Evolutionary conservation across 2,329 filamentous ascomycete species (phyloP), one percentile per base, ranked within the genome.

Genomic region (Dactylellina haptotyla): DNA sequence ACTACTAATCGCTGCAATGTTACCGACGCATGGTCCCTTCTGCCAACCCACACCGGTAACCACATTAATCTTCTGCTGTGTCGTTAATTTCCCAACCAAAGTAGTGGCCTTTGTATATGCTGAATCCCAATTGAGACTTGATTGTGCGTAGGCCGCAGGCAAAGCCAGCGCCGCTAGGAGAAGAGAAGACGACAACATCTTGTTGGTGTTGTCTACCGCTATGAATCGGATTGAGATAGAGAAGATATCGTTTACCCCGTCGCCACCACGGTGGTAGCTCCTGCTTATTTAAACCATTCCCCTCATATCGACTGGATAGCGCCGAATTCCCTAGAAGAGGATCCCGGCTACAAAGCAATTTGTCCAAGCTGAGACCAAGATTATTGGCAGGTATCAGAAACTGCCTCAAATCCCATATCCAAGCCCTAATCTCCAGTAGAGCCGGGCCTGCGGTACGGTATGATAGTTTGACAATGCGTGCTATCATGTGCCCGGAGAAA

Each of bases 31-130:
- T 26, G 70, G 72, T 48, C 58, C 50, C 20, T 78, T 83, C 79
- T 37, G 84, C 84, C 84, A 94, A 87, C 93, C 93, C 75, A 90
- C 87, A 80, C 94, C 94, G 0, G 93, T 97, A 1, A 94, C 98
- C 76, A 99, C 81, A 81, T 98, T 98, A 81, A 98, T 92, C 83
- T 97, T 97, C 81, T 97, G 93, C 9, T 88, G 79, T 34, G 97
- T 84, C 0, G 92, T 96, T 81, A 97, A 82, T 79, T 93, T 88
- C 8, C 89, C 90, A 48, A 97, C 92, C 78, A 97, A 94, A 1
- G 85, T 87, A 76, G 87, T 87, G 0, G 93, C 93, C 80, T 90
- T 89, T 18, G 82, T 83, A 77, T 96, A 93, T 39, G 92, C 92
- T 4, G 87, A 86, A 61, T 86, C 85, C 93, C 93, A 97, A 46